phyloP scores from a whole-genome alignment of 257 asterid genomes.

The Fraxinus anomala region DNA sequence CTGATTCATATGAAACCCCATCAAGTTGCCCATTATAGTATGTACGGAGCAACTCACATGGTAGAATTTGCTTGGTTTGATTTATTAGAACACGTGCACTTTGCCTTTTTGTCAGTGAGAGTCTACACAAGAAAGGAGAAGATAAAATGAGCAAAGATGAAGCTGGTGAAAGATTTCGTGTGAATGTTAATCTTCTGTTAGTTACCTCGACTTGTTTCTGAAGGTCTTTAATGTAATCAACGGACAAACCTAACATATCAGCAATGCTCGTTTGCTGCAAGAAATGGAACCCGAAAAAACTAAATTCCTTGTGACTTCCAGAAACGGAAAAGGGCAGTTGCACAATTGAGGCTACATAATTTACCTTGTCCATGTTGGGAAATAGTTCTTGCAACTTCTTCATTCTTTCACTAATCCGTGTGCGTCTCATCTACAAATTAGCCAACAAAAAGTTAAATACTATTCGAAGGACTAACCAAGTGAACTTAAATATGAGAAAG shows the following conservation, averaged over 20 bases:
- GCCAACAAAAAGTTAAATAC: not conserved
- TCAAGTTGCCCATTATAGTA: not conserved
- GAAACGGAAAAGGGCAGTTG: not conserved
- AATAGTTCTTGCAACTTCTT: slow-evolving; percentile 91
- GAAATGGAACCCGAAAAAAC: not conserved
- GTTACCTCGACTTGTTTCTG: slow-evolving; percentile 57
- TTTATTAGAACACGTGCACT: slow-evolving; percentile 47
- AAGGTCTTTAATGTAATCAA: slow-evolving; percentile 59
- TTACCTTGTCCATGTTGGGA: slow-evolving; percentile 90
- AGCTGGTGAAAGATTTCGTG: slow-evolving; percentile 3
- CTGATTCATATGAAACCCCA: not conserved
- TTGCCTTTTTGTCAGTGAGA: slow-evolving; percentile 38
- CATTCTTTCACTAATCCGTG: slow-evolving; percentile 82
- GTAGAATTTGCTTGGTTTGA: slow-evolving; percentile 23
- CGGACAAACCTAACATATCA: slow-evolving; percentile 64
- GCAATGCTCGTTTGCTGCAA: slow-evolving; percentile 67
- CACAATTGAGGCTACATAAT: slow-evolving; percentile 1
- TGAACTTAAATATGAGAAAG: not conserved
- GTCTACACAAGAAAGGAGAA: slow-evolving; percentile 32
- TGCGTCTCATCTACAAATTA: slow-evolving; percentile 64
- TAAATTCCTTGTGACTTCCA: not conserved
- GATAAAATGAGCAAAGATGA: slow-evolving; percentile 24
- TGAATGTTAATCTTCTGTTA: not conserved
- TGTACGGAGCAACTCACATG: slow-evolving; percentile 17
- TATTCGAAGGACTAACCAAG: not conserved